A percentile compares a stretch with the other conserved stretches of the same genome.
phyloP scores from a whole-genome alignment of 1,139 yeast genomes.

The Debaryomyces nepalensis region DNA sequence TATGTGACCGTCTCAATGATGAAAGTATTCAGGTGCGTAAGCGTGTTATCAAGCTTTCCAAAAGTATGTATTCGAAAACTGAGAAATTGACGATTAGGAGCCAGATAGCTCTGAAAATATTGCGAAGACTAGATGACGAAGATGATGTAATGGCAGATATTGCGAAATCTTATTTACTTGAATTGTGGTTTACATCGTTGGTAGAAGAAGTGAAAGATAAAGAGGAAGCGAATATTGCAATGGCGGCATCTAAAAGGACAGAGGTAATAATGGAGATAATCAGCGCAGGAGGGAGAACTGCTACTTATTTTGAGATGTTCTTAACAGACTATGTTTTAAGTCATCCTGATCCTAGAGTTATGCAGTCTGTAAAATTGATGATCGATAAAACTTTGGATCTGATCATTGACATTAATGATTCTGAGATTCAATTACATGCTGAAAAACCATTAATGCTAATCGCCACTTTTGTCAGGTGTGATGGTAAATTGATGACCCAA shows the following conservation, averaged over 20 bases:
- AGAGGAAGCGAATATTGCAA: slow-evolving; percentile 11
- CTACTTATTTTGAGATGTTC: slow-evolving; percentile 49
- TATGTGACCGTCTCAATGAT: slow-evolving; percentile 58
- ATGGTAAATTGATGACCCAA: slow-evolving; percentile 57
- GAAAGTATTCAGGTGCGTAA: slow-evolving; percentile 68
- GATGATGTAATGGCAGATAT: slow-evolving; percentile 60
- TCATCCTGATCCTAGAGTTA: slow-evolving; percentile 21
- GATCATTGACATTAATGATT: slow-evolving; percentile 28
- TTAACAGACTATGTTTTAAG: slow-evolving; percentile 45
- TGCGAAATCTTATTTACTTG: slow-evolving; percentile 45
- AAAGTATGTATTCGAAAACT: slow-evolving; percentile 47
- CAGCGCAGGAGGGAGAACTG: slow-evolving; percentile 35
- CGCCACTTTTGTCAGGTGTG: slow-evolving; percentile 56
- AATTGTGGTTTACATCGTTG: slow-evolving; percentile 47
- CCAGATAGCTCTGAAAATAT: slow-evolving; percentile 52
- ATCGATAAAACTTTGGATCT: slow-evolving; percentile 33
- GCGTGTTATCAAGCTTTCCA: slow-evolving; percentile 59
- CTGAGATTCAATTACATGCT: slow-evolving; percentile 24
- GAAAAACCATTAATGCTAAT: slow-evolving; percentile 51
- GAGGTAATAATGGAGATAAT: slow-evolving; percentile 45
- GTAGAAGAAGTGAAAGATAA: slow-evolving; percentile 8
- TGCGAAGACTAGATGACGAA: slow-evolving; percentile 68
- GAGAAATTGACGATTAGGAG: slow-evolving; percentile 40
- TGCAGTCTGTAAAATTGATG: slow-evolving; percentile 23
- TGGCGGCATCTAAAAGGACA: slow-evolving; percentile 13